phyloP scores from a whole-genome alignment of 75 land plant genomes.

The Pseudotsuga menziesii region DNA sequence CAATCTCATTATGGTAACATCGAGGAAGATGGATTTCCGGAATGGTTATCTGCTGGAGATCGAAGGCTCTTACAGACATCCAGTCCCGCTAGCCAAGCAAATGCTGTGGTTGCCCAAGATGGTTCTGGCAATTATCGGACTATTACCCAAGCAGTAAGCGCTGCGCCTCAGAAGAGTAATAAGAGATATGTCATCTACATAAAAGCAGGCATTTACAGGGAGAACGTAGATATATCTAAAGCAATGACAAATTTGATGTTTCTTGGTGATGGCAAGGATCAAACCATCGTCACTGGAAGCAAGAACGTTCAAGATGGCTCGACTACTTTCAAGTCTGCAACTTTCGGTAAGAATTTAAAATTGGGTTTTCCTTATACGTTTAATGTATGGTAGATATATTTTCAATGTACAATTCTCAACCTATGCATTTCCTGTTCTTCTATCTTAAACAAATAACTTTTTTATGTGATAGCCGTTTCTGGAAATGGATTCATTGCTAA shows the following conservation, averaged over 20 bases:
- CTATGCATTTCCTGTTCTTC: too few relatives aligned
- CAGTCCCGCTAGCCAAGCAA: background rate
- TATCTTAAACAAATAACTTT: constrained; percentile 1
- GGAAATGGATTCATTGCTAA: constrained; percentile 15
- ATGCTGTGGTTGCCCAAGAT: constrained; percentile 33
- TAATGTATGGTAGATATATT: too few relatives aligned
- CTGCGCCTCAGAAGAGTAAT: background rate
- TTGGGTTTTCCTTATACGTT: too few relatives aligned
- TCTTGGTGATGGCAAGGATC: constrained; percentile 7
- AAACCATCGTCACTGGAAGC: constrained; percentile 7
- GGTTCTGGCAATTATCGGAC: constrained; percentile 21
- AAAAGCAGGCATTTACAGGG: background rate
- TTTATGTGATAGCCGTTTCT: constrained; percentile 6
- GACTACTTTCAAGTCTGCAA: background rate
- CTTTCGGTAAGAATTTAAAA: background rate
- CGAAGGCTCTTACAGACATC: constrained; percentile 9
- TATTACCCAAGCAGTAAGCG: background rate
- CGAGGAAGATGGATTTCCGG: constrained; percentile 9
- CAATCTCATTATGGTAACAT: background rate
- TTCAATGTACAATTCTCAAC: too few relatives aligned
- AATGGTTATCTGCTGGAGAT: constrained; percentile 4
- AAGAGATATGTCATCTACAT: background rate
- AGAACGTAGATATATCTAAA: background rate
- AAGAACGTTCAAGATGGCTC: background rate
- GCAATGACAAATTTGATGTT: constrained; percentile 1